Evolutionary conservation across 2,329 filamentous ascomycete species (phyloP), one percentile per base, ranked within the genome.

Genomic region (Botrytis aclada): DNA sequence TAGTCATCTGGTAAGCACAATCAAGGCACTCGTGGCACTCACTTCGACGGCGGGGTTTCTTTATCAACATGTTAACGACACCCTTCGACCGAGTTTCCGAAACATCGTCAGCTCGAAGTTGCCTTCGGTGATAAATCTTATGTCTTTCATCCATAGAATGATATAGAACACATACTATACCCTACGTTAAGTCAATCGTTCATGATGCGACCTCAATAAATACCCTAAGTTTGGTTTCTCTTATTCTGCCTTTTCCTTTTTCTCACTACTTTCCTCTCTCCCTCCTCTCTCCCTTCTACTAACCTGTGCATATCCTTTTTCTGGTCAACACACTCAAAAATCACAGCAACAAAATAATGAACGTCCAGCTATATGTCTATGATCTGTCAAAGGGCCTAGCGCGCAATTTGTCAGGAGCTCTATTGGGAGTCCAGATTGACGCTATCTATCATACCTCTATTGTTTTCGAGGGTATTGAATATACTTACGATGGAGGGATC

Each of bases 391-490:
- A 83, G 82, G 84, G 74, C 76, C 86, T 71, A 81, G 90, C 16
- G 84, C 87, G 25, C 86, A 89, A 76, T 84, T 87, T 79, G 25
- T 81, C 79, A 14, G 76, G 74, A 32, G 83, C 87, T 65, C 84
- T 92, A 63, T 86, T 91, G 7, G 90, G 90, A 2, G 88, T 86
- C 1, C 89, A 92, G 70, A 93, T 98, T 67, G 95, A 98, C 82
- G 96, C 96, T 71, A 89, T 99, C 70, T 98, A 98, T 78, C 96
- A 99, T 82, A 98, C 96, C 0, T 93, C 95, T 0, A 90, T 99
- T 71, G 91, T 97, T 60, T 86, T 98, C 56, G 88, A 90, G 70
- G 90, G 91, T n/a, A 87, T 92, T 69, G 96, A 99, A 83, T 98
- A 97, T 82, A 89, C 95, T 78, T 98, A 95, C 77, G 95, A 97